Percentiles rank a stretch among this genome's conserved stretches.
These are phyloP conservation scores for Buddleja alternifolia DNA, from an alignment of 257 asterid genomes.

Conservation along the genomic window DNA sequence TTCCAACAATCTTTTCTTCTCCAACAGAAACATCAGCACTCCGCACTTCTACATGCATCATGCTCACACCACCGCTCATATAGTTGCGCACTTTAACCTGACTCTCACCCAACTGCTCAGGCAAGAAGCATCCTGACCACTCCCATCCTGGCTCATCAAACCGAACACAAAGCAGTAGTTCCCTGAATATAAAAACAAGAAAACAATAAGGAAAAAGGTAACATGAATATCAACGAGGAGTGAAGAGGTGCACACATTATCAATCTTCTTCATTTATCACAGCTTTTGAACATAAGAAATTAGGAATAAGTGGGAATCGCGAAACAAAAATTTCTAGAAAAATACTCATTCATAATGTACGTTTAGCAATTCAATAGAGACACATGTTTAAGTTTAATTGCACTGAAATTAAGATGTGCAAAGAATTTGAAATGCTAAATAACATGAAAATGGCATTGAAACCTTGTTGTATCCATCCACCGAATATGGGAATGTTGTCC, in stretches of 20 bases:
- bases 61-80: slow-evolving; percentile 67
- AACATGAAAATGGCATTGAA: slow-evolving; percentile 24
- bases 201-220: not conserved
- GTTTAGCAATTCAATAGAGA: slow-evolving; percentile 2
- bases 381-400: slow-evolving; percentile 14
- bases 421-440: slow-evolving; percentile 8
- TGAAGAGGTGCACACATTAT: slow-evolving; percentile 14
- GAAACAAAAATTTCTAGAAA: not conserved
- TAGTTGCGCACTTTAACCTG: slow-evolving; percentile 90
- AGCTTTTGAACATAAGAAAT: slow-evolving; percentile 17
- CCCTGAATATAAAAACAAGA: slow-evolving; percentile 55
- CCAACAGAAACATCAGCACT: slow-evolving; percentile 84
- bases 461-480: slow-evolving; percentile 90
- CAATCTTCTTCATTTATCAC: not conserved
- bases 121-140: slow-evolving; percentile 97
- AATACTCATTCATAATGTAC: not conserved
- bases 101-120: slow-evolving; percentile 94
- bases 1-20: slow-evolving; percentile 78
- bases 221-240: slow-evolving; percentile 17
- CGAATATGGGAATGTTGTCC: slow-evolving; percentile 80
- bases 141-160: slow-evolving; percentile 96
- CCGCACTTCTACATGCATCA: slow-evolving; percentile 95
- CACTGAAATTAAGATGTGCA: slow-evolving; percentile 24
- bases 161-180: slow-evolving; percentile 71
- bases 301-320: not conserved